Conservation (phyloP, 495 filamentous ascomycete species). For the Xylaria sp. region DNA sequence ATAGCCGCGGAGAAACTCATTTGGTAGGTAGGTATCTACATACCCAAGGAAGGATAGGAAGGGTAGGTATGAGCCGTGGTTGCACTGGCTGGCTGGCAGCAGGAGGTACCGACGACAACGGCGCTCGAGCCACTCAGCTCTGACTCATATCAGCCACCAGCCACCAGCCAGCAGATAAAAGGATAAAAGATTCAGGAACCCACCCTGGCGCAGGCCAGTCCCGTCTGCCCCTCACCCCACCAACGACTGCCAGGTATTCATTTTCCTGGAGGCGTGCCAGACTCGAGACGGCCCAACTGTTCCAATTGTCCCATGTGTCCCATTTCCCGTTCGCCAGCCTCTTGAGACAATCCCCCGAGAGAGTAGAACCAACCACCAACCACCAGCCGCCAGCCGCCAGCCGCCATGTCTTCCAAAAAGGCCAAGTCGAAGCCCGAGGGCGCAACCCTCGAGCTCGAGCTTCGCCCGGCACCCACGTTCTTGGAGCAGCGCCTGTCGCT, state of each 20-base stretch:
- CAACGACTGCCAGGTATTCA: constrained; percentile 12
- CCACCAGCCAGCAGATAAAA: no score
- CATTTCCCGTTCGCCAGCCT: not conserved
- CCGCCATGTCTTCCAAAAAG: constrained; percentile 47
- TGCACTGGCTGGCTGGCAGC: not conserved
- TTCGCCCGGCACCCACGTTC: constrained; percentile 76
- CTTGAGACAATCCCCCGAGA: not conserved
- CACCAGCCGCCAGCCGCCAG: no score
- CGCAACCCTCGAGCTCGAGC: constrained; percentile 56
- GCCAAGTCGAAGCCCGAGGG: constrained; percentile 49
- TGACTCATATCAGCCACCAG: constrained; percentile 16
- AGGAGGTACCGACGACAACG: constrained; percentile 4
- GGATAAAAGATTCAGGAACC: constrained; percentile 7
- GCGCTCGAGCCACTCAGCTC: constrained; percentile 9
- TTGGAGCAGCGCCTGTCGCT: constrained; percentile 81
- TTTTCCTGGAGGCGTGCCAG: not conserved
- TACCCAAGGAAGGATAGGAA: no score
- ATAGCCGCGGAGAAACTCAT: no score
- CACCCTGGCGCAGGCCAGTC: no score
- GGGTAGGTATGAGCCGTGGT: not conserved
- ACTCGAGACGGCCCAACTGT: not conserved
- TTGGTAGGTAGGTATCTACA: no score
- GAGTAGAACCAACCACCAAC: no score
- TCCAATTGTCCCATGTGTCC: not conserved
- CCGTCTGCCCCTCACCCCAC: constrained; percentile 17